phyloP scores from a whole-genome alignment of 495 filamentous ascomycete genomes.

The Penicillium lividum region DNA sequence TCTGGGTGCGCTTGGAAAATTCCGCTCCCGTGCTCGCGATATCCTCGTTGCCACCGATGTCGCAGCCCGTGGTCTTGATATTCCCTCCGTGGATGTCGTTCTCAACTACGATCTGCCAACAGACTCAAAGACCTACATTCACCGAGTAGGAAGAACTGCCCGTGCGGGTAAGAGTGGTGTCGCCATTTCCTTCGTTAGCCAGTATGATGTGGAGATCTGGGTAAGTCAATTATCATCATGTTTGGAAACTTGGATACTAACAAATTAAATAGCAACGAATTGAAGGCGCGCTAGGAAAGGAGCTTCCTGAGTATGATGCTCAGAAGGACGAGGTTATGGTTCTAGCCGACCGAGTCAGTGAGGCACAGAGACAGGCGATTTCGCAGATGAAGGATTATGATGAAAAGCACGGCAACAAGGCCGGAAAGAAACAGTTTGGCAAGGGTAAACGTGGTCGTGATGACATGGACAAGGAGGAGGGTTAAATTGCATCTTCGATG shows the following conservation, averaged over 20 bases:
- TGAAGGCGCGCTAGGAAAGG: conserved; percentile 76
- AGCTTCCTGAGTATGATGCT: conserved; percentile 65
- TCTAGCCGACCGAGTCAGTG: conserved; percentile 71
- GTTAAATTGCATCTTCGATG: conserved; percentile 19
- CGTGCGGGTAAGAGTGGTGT: conserved; percentile 85
- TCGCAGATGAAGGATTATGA: conserved; percentile 81
- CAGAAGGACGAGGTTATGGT: conserved; percentile 89
- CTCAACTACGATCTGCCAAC: conserved; percentile 82
- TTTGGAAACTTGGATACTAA: background rate
- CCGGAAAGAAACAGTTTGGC: conserved; percentile 56
- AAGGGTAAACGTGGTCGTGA: conserved; percentile 65
- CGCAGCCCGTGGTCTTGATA: conserved; percentile 91
- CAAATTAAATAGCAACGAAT: conserved; percentile 42
- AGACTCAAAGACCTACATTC: conserved; percentile 91
- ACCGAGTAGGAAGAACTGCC: conserved; percentile 91
- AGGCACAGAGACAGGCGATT: conserved; percentile 81
- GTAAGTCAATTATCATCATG: conserved; percentile 45
- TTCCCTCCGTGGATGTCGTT: conserved; percentile 86
- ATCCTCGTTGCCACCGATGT: conserved; percentile 97
- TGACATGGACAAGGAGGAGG: conserved; percentile 83
- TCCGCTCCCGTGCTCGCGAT: conserved; percentile 69
- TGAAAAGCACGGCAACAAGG: conserved; percentile 68
- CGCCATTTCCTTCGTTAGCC: conserved; percentile 75
- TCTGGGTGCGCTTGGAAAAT: conserved; percentile 83
- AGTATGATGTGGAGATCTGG: conserved; percentile 91